These are phyloP conservation scores for Botrytis deweyae DNA, from an alignment of 2,329 filamentous ascomycete species.

Conservation along the genomic window DNA sequence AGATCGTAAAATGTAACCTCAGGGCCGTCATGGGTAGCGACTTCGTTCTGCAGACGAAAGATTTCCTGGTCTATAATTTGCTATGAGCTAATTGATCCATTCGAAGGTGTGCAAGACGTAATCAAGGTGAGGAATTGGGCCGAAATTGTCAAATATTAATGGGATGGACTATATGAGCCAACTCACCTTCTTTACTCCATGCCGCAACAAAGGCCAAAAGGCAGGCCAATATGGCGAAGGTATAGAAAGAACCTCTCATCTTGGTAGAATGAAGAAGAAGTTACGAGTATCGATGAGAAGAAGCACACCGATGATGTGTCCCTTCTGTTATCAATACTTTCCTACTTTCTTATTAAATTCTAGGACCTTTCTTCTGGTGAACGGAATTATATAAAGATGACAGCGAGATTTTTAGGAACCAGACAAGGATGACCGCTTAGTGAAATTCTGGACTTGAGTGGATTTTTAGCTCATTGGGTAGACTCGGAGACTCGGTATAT, in stretches of 20 bases:
- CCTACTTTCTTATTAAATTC: not conserved
- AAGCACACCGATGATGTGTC: not conserved
- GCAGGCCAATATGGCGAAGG: conserved; percentile 36
- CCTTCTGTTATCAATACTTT: not conserved
- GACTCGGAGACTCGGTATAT: no score
- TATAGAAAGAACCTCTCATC: conserved; percentile 39
- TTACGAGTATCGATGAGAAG: conserved; percentile 30
- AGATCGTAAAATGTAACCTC: conserved; percentile 94
- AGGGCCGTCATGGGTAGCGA: conserved; percentile 69
- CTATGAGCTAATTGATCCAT: conserved; percentile 28
- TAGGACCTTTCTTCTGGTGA: not conserved
- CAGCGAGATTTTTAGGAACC: conserved; percentile 4
- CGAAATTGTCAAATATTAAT: conserved; percentile 5
- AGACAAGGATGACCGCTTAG: not conserved
- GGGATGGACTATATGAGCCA: conserved; percentile 5
- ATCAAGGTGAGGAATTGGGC: conserved; percentile 11
- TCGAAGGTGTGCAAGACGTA: not conserved
- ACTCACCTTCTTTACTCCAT: conserved; percentile 43
- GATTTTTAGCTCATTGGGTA: not conserved
- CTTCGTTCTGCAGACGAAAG: conserved; percentile 90
- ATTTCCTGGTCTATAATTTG: conserved; percentile 83
- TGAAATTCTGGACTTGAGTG: not conserved
- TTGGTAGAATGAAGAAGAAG: conserved; percentile 27
- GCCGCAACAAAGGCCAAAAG: conserved; percentile 37
- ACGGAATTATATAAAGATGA: conserved; percentile 5